Base-by-base conservation (phyloP, 768 basidiomycete genomes). In the Lactifluus volemus region DNA sequence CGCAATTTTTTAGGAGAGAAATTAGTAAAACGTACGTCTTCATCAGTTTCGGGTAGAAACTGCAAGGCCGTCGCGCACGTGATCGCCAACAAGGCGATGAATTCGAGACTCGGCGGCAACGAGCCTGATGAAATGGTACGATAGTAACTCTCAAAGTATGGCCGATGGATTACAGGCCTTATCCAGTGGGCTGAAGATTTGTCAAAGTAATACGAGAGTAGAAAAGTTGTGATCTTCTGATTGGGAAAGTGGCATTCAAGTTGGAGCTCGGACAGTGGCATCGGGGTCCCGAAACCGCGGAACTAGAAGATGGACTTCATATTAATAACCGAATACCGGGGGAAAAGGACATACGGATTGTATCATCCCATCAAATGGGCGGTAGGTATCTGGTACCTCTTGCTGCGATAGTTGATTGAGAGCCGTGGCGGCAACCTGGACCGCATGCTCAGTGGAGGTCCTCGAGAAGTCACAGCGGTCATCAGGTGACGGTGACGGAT, bases 61-160 rank as follows among this genome's bases (percentile, higher is more conserved):
- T 68, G 68, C 52, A 68, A 58, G 17, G 68, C 56, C 6, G 57
- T 58, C 34, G 67, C 67, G 51, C 67, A 68, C 25, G 66, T 61
- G 19, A 68, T 67, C 34, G 68, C 60, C 5, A 68, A 56, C n/a
- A 68, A 59, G 2, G 65, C 67, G 19, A 63, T 39, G 19, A 68
- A 68, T 11, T 68, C 68, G 39, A 63, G 19, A 38, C 50, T 55
- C 5, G 68, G 68, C 11, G 65, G 60, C 19, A 67, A 49, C 12
- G 50, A 12, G 14, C 60, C 62, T 1, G 59, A 61, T 11, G 60
- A 63, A 49, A 58, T 67, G 12, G 63, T 54, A 38, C 60, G 69
- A 49, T 63, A 68, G 48, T 44, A 64, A 30, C 21, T 45, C 38
- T 68, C 68, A 36, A 68, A 68, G 49, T 29, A 55, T 8, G 68